Evolutionary conservation across 495 filamentous ascomycete species (phyloP), one percentile per base, ranked within the genome.

Genomic region (Hypomontagnella monticulosa): DNA sequence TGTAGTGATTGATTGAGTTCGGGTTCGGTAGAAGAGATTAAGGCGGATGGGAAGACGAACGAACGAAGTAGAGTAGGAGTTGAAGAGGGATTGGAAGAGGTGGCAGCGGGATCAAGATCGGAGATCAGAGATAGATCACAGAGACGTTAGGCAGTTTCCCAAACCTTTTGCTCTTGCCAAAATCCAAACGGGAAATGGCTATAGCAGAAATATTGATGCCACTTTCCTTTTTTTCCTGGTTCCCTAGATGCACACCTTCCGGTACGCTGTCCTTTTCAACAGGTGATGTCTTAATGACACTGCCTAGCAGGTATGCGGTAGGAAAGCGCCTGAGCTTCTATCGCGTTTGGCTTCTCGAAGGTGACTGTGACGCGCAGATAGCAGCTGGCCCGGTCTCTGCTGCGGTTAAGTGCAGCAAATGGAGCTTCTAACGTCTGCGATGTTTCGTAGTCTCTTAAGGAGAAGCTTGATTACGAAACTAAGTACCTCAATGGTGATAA

Each of bases 141-240:
- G 70, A 71, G 34, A 60, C 36, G 36, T 38, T 69, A 59, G 51
- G 38, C 46, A 54, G 57, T 69, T 27, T 71, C 72, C 69, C 72
- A 74, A 74, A 74, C 72, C 72, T 75, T 73, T 62, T 69, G 53
- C 48, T 66, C 65, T 52, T n/a, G n/a, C n/a, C n/a, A 27, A 27
- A 27, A 27, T 59, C 52, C 67, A 69, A 72, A 67, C 52, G 51
- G 57, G 62, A 59, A 59, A 49, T 46, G 53, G 50, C 52, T 47
- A 61, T 20, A 23, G 48, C 15, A 33, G 32, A 42, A 56, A 50
- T 38, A 43, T 61, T 51, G 67, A 70, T 56, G 30, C 47, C 57
- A 46, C 50, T 67, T 67, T 60, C 63, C 60, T 64, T 54, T 49
- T 44, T 50, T 43, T 46, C 51, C 15, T 43, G 14, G 43, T 32